phyloP scores from a whole-genome alignment of 345 rosid genomes.

The Aquilaria sinensis region DNA sequence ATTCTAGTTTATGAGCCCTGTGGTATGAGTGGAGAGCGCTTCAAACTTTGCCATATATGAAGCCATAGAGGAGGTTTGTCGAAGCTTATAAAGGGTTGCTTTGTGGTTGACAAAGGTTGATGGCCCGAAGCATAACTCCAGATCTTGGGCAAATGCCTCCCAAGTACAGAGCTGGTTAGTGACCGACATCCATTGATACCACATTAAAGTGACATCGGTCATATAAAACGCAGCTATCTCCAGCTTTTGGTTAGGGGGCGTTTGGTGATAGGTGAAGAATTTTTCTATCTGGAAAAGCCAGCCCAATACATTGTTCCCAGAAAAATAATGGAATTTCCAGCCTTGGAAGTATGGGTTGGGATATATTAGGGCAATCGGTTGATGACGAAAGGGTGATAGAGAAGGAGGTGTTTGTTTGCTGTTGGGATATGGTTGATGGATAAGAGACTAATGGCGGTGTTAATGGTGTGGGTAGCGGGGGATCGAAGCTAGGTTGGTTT shows the following conservation, averaged over 20 bases:
- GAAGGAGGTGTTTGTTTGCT: too few relatives aligned
- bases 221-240: not conserved
- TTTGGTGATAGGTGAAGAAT: not conserved
- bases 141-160: not conserved
- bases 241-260: not conserved
- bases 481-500: too few relatives aligned
- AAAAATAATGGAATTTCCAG: not conserved
- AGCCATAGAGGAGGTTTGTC: too few relatives aligned
- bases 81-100: not conserved
- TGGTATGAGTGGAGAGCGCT: not conserved
- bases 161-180: not conserved
- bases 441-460: too few relatives aligned
- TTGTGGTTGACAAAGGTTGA: not conserved
- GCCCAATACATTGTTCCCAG: not conserved
- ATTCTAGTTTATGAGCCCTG: too few relatives aligned
- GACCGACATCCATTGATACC: not conserved
- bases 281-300: not conserved
- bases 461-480: too few relatives aligned
- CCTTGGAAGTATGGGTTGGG: not conserved
- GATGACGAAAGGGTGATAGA: too few relatives aligned
- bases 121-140: not conserved
- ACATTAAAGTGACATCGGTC: not conserved
- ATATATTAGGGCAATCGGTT: too few relatives aligned
- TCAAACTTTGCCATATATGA: not conserved
- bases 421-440: too few relatives aligned